Conservation (phyloP, 768 basidiomycete species). For the Artomyces pyxidatus region DNA sequence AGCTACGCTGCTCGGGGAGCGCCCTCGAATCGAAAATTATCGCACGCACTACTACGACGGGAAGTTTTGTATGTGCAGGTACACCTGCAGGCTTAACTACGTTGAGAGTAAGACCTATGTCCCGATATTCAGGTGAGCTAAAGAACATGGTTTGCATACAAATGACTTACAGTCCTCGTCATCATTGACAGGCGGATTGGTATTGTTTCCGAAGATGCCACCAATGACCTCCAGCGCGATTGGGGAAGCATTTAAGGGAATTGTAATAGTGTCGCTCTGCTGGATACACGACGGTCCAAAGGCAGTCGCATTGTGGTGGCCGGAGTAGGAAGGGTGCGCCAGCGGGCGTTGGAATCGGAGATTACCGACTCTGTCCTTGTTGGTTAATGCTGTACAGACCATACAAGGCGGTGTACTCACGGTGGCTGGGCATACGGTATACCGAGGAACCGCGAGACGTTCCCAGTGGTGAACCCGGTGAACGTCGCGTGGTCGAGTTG, state of each 20-base stretch:
- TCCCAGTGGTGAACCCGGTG: neutral
- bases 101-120: neutral
- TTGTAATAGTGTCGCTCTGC: neutral
- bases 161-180: slow-evolving; percentile 14
- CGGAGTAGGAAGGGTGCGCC: slow-evolving; percentile 2
- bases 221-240: neutral
- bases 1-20: neutral
- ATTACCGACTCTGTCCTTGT: slow-evolving; percentile 9
- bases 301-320: slow-evolving; percentile 11
- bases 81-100: neutral
- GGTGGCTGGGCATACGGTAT: neutral
- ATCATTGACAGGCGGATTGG: neutral
- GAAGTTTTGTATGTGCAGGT: neutral
- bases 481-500: neutral
- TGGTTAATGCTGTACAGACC: neutral
- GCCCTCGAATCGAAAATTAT: neutral
- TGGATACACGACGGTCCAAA: slow-evolving; percentile 17
- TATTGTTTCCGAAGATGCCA: neutral
- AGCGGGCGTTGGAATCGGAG: slow-evolving; percentile 18
- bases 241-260: neutral
- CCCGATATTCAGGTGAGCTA: too few species aligned
- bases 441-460: neutral
- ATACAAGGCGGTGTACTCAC: neutral
- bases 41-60: neutral
- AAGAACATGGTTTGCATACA: too few species aligned